Evolutionary conservation across 768 basidiomycete species (phyloP).

Genomic region (Neoboletus magnificus): DNA sequence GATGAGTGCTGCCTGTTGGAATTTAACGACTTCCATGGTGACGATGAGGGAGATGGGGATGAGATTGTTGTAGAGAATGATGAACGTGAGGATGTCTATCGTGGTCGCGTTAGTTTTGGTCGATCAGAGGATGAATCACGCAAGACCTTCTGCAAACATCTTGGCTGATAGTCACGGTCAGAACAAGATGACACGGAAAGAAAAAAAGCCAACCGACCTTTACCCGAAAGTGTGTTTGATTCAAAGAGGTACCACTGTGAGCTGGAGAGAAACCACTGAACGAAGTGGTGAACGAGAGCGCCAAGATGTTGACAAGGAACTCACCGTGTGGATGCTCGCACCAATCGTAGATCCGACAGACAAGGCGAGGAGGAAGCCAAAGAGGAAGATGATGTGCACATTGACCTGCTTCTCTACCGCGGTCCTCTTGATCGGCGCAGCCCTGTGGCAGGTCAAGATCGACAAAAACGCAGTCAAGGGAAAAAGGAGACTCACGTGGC

Average conservation of each 20-base stretch:
- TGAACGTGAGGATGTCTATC: constrained; percentile 93
- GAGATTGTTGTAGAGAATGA: constrained; percentile 98
- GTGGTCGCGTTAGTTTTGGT: constrained; percentile 6
- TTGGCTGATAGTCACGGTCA: constrained; percentile 45
- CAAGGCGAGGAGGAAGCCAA: constrained; percentile 79
- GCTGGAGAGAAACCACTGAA: constrained; percentile 78
- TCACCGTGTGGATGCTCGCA: constrained; percentile 76
- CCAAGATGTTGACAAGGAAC: constrained; percentile 17
- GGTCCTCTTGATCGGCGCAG: constrained; percentile 95
- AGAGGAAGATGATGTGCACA: constrained; percentile 92
- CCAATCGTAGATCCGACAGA: constrained; percentile 92
- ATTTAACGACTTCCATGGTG: constrained; percentile 99
- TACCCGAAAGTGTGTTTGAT: constrained; percentile 51
- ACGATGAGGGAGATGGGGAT: constrained; percentile 99
- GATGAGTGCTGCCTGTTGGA: constrained; percentile 95
- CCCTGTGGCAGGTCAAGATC: constrained; percentile 41
- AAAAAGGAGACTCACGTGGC: constrained; percentile 71
- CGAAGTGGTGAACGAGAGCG: neutral
- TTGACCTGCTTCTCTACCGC: constrained; percentile 97
- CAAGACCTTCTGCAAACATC: constrained; percentile 78
- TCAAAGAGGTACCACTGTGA: constrained; percentile 91
- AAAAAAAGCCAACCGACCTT: constrained; percentile 46
- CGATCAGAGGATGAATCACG: neutral
- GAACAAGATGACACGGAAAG: neutral
- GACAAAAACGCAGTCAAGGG: neutral